Evolutionary conservation across 768 basidiomycete species (phyloP), one percentile per base, ranked within the genome.

Genomic region (Xerocomellus amylosporus): DNA sequence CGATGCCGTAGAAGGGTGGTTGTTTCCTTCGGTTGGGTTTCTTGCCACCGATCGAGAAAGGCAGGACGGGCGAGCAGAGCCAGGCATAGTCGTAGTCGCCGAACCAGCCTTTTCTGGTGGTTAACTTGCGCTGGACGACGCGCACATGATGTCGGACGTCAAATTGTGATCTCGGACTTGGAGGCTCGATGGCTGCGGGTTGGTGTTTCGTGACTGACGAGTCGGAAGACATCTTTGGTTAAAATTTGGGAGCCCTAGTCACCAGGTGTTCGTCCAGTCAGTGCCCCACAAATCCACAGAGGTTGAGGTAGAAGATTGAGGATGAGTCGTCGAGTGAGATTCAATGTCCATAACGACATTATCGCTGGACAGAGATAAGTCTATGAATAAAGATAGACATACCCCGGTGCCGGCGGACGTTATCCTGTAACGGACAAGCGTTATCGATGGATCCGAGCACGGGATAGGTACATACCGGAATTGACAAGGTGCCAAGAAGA

Each of bases 41-140:
- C 30, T 53, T 64, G 17, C 73, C 70, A 22, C 65, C 66, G 17
- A 68, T 66, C 26, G 76, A 67, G 63, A 81, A 89, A 0, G 90
- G 90, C 0, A 90, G 73, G 1, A 74, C 70, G 3, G 90, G 89
- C 19, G 75, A 79, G 65, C 89, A 91, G 51, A 90, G 77, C 81
- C 83, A 86, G 8, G 73, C 78, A 63, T 88, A 92, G 72, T 92
- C 82, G 64, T 91, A 93, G 65, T 87, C 86, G 1, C 90, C 90
- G n/a, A 92, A 53, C 90, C 90, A 93, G 8, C 90, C 89, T 41
- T 85, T 73, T 57, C 70, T 73, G 2, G 80, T 79, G 6, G 78
- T 77, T 43, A 79, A 30, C 64, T 79, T 80, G 38, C 51, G 63
- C 14, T 61, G 64, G 31, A 73, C 34, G 19, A 51, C 10, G 6